These are phyloP conservation scores for Phytophthora gonapodyides DNA, from an alignment of 352 stramenopile species.

Conservation along the genomic window DNA sequence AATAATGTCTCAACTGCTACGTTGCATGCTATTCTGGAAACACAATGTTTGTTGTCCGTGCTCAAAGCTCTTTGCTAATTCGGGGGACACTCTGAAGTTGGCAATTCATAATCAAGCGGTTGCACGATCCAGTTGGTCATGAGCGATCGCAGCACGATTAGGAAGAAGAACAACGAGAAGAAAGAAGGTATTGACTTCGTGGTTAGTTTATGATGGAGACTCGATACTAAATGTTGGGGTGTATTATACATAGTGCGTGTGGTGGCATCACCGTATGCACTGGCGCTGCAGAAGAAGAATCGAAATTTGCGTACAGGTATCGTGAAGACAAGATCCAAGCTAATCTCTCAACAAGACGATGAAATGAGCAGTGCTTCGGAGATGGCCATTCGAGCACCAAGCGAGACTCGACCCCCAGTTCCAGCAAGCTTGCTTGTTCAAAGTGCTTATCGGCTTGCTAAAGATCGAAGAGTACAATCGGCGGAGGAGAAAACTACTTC, in stretches of 20 bases:
- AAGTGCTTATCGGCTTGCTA: not conserved
- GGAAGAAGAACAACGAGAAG: constrained; percentile 5
- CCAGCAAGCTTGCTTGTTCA: no score
- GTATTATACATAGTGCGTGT: constrained; percentile 56
- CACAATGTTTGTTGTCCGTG: not conserved
- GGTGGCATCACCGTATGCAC: constrained; percentile 60
- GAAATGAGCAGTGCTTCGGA: no score
- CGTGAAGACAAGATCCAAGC: no score
- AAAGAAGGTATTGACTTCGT: constrained; percentile 14
- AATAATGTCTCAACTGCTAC: not conserved
- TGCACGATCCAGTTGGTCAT: no score
- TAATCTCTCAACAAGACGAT: no score
- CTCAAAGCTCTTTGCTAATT: constrained; percentile 1
- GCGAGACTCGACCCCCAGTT: no score
- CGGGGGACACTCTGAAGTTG: not conserved
- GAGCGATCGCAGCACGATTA: not conserved
- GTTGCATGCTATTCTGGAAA: not conserved
- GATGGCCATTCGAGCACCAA: no score
- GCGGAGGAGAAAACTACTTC: not conserved
- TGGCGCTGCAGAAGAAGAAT: constrained; percentile 55
- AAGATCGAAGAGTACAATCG: no score
- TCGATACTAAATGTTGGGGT: no score
- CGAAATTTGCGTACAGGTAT: constrained; percentile 17
- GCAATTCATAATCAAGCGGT: not conserved
- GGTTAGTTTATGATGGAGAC: no score